These are phyloP conservation scores for Danielia reshetovae DNA, from an alignment of 805 yeast species.

Conservation along the genomic window DNA sequence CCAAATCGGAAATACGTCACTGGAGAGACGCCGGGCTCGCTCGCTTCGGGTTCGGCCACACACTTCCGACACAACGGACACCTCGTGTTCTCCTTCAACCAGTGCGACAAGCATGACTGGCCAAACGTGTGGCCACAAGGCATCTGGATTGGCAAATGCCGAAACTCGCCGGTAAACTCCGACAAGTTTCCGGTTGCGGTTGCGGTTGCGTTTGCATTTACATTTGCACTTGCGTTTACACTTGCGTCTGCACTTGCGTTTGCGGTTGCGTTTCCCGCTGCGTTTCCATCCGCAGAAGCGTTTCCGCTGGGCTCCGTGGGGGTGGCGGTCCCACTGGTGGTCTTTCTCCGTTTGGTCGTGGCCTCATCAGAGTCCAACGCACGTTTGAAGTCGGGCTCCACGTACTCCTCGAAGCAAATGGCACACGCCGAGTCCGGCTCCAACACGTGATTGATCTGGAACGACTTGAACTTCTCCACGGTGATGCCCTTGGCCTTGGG, in stretches of 20 bases:
- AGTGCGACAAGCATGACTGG: constrained; percentile 72
- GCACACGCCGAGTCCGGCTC: constrained; percentile 45
- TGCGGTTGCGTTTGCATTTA: background rate
- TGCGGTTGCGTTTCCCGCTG: too few relatives aligned
- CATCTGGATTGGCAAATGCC: constrained; percentile 66
- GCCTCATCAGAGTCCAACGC: background rate
- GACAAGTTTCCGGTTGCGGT: constrained; percentile 5
- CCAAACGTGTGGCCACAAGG: constrained; percentile 92
- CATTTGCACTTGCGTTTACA: background rate
- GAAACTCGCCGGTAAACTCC: constrained; percentile 12
- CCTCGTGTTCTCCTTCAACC: constrained; percentile 71
- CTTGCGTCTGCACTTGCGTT: background rate
- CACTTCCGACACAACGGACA: constrained; percentile 83
- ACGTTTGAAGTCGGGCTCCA: background rate
- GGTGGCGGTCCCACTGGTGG: constrained; percentile 7
- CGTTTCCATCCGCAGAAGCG: too few relatives aligned
- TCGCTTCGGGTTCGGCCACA: constrained; percentile 9
- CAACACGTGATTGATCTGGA: constrained; percentile 33
- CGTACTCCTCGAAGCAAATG: constrained; percentile 58
- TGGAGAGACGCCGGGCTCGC: constrained; percentile 4
- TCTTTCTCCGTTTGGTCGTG: constrained; percentile 10
- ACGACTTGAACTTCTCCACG: constrained; percentile 46
- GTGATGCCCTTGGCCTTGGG: constrained; percentile 52
- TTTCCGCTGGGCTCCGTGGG: background rate
- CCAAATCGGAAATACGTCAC: constrained; percentile 14